phyloP scores from a whole-genome alignment of 108 stramenopile species.

The Cyclotella kingstonii region DNA sequence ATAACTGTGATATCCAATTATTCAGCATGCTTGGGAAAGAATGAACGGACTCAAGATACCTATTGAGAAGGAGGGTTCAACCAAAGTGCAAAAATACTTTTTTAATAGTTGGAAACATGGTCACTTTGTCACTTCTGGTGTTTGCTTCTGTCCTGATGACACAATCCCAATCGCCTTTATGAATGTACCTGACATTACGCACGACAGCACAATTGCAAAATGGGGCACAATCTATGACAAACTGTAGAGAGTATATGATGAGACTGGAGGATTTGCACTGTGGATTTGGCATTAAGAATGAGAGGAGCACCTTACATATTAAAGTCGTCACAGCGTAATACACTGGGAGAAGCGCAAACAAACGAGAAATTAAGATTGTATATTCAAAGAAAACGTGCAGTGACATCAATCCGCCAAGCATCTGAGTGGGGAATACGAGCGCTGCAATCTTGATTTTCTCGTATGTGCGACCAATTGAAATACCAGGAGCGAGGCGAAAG shows the following conservation, averaged over 20 bases:
- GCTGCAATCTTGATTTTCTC: too few species aligned
- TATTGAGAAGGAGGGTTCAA: neutral
- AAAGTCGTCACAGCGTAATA: too few species aligned
- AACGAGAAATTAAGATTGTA: too few species aligned
- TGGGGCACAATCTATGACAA: neutral
- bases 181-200: neutral
- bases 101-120: conserved; percentile 10
- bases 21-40: neutral
- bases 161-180: conserved; percentile 6
- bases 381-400: too few species aligned
- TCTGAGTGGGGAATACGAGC: too few species aligned
- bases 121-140: neutral
- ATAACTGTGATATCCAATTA: neutral
- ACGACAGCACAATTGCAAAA: conserved; percentile 5
- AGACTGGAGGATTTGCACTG: conserved; percentile 1
- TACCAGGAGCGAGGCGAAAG: too few species aligned
- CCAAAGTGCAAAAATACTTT: neutral
- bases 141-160: conserved; percentile 5
- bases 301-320: too few species aligned
- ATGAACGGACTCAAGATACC: conserved; percentile 3
- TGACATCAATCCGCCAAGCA: too few species aligned
- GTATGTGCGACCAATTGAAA: too few species aligned
- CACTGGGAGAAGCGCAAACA: too few species aligned
- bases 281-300: too few species aligned
- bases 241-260: neutral